Conservation (phyloP, 2,329 filamentous ascomycete species). For the Pezicula rhizophila region DNA sequence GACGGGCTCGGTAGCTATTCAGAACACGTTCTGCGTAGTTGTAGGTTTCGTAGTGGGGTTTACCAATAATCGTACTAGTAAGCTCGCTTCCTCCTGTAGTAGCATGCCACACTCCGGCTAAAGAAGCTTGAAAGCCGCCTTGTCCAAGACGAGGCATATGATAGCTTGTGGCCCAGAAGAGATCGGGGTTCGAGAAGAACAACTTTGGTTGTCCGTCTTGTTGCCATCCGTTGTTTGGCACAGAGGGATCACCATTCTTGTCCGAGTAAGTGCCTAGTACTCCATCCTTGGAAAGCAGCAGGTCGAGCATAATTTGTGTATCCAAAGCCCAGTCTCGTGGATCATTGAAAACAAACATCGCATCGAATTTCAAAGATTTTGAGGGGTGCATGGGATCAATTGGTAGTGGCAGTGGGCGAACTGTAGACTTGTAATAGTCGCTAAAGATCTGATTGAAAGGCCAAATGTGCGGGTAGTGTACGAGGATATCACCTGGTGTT, state of each 20-base stretch:
- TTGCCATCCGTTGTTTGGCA: slow-evolving; percentile 75
- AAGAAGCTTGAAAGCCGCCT: slow-evolving; percentile 78
- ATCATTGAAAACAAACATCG: slow-evolving; percentile 91
- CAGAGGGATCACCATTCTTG: slow-evolving; percentile 58
- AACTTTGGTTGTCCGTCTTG: slow-evolving; percentile 73
- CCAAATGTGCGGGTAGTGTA: slow-evolving; percentile 67
- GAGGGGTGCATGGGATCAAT: slow-evolving; percentile 37
- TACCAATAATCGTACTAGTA: slow-evolving; percentile 67
- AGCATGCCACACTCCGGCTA: slow-evolving; percentile 73
- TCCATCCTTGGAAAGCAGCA: slow-evolving; percentile 73
- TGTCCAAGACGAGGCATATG: slow-evolving; percentile 84
- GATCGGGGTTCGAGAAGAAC: slow-evolving; percentile 85
- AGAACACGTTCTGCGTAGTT: slow-evolving; percentile 76
- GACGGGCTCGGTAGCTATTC: slow-evolving; percentile 44
- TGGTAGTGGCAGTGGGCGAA: slow-evolving; percentile 49
- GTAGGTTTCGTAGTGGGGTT: slow-evolving; percentile 74
- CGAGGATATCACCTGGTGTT: slow-evolving; percentile 78
- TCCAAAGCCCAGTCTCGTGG: slow-evolving; percentile 94
- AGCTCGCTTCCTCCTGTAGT: slow-evolving; percentile 59
- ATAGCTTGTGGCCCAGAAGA: slow-evolving; percentile 83
- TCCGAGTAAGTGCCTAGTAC: slow-evolving; percentile 73
- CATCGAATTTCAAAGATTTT: slow-evolving; percentile 68
- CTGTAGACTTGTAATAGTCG: slow-evolving; percentile 50
- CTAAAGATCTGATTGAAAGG: slow-evolving; percentile 70
- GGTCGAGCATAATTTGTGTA: slow-evolving; percentile 74